phyloP scores from a whole-genome alignment of 164 flowering plant species.

The Chimonanthus praecox region DNA sequence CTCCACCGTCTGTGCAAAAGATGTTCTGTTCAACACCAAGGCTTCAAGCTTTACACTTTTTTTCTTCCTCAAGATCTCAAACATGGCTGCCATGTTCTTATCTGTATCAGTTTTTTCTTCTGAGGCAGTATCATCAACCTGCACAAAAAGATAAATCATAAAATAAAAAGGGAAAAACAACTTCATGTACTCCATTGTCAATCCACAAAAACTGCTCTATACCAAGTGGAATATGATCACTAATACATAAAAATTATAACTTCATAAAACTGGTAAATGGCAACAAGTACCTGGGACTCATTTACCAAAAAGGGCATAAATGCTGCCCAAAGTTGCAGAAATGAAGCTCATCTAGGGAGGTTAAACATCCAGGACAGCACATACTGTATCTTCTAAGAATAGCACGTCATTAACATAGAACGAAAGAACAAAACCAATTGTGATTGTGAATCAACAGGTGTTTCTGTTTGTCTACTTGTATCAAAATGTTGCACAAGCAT shows the following conservation, averaged over 20 bases:
- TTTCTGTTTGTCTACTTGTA: too few relatives aligned
- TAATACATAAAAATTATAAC: too few relatives aligned
- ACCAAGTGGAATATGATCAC: neutral
- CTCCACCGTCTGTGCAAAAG: slow-evolving; percentile 87
- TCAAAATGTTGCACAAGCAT: too few relatives aligned
- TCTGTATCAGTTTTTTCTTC: slow-evolving; percentile 74
- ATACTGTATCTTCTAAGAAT: neutral
- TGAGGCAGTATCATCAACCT: slow-evolving; percentile 42
- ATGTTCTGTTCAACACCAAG: slow-evolving; percentile 54
- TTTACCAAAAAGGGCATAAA: neutral
- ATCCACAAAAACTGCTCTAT: neutral
- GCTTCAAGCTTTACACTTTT: slow-evolving; percentile 53
- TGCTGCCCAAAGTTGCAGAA: neutral
- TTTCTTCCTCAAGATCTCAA: slow-evolving; percentile 54
- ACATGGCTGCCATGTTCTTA: slow-evolving; percentile 75
- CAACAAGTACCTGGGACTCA: neutral
- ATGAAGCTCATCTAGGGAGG: neutral
- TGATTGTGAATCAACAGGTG: too few relatives aligned
- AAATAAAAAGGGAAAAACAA: neutral
- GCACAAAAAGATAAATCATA: slow-evolving; percentile 6
- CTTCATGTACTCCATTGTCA: neutral
- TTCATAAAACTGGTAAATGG: neutral
- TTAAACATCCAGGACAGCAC: neutral
- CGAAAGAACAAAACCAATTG: neutral
- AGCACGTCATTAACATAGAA: too few relatives aligned